Base-by-base conservation (phyloP, 352 stramenopile genomes). In the Phytophthora pinifolia region DNA sequence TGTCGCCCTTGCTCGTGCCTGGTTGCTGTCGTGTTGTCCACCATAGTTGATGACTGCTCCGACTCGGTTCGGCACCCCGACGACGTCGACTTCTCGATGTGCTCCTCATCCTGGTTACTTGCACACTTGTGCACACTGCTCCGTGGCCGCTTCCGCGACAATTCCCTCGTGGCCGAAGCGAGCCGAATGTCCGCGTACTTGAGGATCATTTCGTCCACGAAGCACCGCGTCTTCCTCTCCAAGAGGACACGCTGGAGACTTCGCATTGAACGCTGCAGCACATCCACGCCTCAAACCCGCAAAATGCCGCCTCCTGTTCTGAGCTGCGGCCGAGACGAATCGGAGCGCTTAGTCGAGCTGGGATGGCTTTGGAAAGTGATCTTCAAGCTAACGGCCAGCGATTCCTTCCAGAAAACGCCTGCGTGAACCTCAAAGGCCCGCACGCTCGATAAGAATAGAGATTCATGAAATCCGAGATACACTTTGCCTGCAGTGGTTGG, bases 141-240 rank as follows among this genome's bases (percentile, higher is more conserved):
- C 38, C 38, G 45, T 31, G 9, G 30, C 6, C 54, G 53, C 59
- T 59, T 73, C 47, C 65, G 45, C 36, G 39, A 32, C 36, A 50
- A 48, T 38, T 46, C 38, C 33, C 46, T 61, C 29, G 35, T 59
- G 33, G 48, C 46, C 6, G 47, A 31, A 6, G 59, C 49, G 17
- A 72, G 32, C 27, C 51, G 65, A 52, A 69, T 73, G 37, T 73
- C 50, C 7, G 49, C 47, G 54, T 72, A 72, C 36, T 69, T 72
- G 39, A 52, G 44, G 36, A 72, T 62, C 64, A 72, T 73, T n/a
- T 63, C 51, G 49, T 66, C 59, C 33, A 73, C 37, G 20, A 69
- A 62, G 20, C 49, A 50, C 46, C 50, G 59, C 32, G 59, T 73
- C 54, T 46, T 73, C 54, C 50, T 69, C 46, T 73, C 54, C 17